A percentile compares a stretch with the other conserved stretches of the same genome.
Evolutionary conservation across 257 asterid genomes (phyloP).

Genomic region (Leonotis leonurus): DNA sequence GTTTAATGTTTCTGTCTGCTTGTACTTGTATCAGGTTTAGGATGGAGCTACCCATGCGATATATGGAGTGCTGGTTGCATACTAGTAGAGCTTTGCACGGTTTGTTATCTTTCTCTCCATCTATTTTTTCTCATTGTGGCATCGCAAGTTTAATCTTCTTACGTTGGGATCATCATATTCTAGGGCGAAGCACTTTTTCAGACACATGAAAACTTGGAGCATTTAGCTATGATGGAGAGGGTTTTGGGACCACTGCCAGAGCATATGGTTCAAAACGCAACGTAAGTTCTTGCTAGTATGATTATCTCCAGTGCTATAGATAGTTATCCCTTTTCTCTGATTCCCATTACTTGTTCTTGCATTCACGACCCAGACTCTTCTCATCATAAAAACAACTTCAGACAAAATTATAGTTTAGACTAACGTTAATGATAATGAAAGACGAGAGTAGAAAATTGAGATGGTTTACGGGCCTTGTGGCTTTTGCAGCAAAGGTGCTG

Average conservation of each 20-base stretch:
- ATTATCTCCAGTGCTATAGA: neutral
- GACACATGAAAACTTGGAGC: conserved; percentile 58
- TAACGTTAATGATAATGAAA: neutral
- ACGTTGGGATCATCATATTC: conserved; percentile 1
- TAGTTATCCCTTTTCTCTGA: neutral
- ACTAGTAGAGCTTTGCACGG: conserved; percentile 51
- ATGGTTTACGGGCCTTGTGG: conserved; percentile 8
- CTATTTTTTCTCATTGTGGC: neutral
- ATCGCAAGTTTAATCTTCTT: conserved; percentile 1
- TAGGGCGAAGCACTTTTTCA: conserved; percentile 49
- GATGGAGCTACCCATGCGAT: conserved; percentile 53
- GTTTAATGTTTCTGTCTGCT: no score
- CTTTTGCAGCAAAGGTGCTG: conserved; percentile 38
- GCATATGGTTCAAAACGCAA: conserved; percentile 43
- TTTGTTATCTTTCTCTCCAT: conserved; percentile 22
- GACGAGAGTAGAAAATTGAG: neutral
- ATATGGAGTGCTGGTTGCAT: conserved; percentile 56
- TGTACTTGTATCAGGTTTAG: conserved; percentile 38
- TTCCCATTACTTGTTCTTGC: neutral
- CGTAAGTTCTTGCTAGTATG: conserved; percentile 18
- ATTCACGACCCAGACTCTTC: neutral
- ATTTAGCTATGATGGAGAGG: conserved; percentile 64
- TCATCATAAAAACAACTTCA: neutral
- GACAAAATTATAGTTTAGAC: neutral
- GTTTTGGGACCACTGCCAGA: conserved; percentile 45